Evolutionary conservation across 805 yeast species (phyloP), one percentile per base, ranked within the genome.

Genomic region (Metschnikowia henanensis): DNA sequence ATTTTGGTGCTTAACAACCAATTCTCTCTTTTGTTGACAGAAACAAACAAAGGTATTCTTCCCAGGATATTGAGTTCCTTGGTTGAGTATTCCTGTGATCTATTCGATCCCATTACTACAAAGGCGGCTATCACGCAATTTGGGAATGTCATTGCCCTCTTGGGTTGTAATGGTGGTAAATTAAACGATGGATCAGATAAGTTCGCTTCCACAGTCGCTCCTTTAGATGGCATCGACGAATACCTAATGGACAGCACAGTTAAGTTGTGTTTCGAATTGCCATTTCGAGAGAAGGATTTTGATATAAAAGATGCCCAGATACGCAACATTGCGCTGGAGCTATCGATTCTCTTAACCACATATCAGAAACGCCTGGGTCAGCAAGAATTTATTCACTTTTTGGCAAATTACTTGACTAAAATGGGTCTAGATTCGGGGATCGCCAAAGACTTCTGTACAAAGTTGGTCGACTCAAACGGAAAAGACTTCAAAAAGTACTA

Each of bases 241-340:
- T 79, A 80, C 56, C 74, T 91, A 46, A 79, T 87, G 63, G 80
- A 82, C 39, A 83, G 82, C 51, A 72, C 81, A 21, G 76, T 90
- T 3, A 76, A 83, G 38, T 66, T 87, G 42, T 73, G 83, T 28
- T 86, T 89, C 68, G 91, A 88, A 61, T 69, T 89, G 37, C 88
- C 95, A n/a, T 83, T 87, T 60, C 82, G 84, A 53, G 77, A 82
- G 29, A 76, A 76, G 25, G 76, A 73, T 29, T 82, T 84, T 55
- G 79, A 84, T 57, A 68, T 82, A 37, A 79, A 80, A 51, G 96
- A 90, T 61, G 95, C 95, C 4, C 91, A 87, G 59, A 79, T 77
- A 52, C 76, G 92, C 56, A 74, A 83, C 46, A 74, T 87, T 30
- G 83, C 89, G 1, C 79, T 81, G 51, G 99, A 92, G 57, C 70